phyloP scores from a whole-genome alignment of 2,329 filamentous ascomycete genomes.

The Exophiala sp. region DNA sequence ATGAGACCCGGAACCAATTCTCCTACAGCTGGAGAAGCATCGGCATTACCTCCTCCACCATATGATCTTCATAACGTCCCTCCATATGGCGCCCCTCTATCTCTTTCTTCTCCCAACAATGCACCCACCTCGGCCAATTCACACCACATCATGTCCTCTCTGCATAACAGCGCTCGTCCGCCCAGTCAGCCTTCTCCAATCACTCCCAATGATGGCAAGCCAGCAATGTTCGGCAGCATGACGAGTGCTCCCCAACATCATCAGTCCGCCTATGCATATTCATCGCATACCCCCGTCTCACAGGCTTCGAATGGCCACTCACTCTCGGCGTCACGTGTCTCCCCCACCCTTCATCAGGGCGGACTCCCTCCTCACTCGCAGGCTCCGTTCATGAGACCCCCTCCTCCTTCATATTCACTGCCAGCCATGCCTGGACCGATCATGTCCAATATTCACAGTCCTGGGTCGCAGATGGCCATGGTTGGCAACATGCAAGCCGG shows the following conservation, averaged over 20 bases:
- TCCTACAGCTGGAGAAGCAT: constrained; percentile 55
- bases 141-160: constrained; percentile 14
- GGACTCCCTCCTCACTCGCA: constrained; percentile 16
- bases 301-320: constrained; percentile 41
- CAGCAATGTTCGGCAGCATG: constrained; percentile 50
- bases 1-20: constrained; percentile 55
- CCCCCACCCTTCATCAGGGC: constrained; percentile 51
- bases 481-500: constrained; percentile 58
- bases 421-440: constrained; percentile 65
- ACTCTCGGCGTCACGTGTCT: constrained; percentile 48
- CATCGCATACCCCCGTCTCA: constrained; percentile 51
- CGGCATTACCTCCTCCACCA: constrained; percentile 60
- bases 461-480: constrained; percentile 67
- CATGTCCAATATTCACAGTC: constrained; percentile 74
- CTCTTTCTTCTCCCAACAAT: constrained; percentile 27
- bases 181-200: constrained; percentile 25
- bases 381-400: constrained; percentile 39
- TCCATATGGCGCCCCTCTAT: constrained; percentile 11
- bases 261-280: constrained; percentile 48
- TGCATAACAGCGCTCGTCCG: constrained; percentile 17
- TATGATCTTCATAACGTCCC: constrained; percentile 59
- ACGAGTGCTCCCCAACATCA: constrained; percentile 42
- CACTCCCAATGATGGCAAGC: constrained; percentile 37
- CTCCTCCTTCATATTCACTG: constrained; percentile 54
- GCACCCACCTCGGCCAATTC: constrained; percentile 25